Evolutionary conservation across 768 basidiomycete species (phyloP).

Genomic region (Mycena crocata): DNA sequence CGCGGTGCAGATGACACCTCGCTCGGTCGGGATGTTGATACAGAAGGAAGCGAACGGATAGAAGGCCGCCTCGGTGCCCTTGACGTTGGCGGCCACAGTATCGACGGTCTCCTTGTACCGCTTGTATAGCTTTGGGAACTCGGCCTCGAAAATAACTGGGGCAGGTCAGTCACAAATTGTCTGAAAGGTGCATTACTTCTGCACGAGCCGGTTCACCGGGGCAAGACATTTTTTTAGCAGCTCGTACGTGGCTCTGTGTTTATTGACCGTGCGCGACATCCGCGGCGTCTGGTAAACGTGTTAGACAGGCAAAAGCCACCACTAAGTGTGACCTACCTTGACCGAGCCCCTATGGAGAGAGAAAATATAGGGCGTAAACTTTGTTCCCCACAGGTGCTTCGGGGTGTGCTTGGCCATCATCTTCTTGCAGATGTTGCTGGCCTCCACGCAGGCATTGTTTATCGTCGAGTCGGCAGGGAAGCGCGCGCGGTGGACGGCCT

Average conservation of each 20-base stretch:
- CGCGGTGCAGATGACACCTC: background rate
- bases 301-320: background rate
- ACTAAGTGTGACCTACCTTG: background rate
- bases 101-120: background rate
- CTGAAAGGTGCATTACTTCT: background rate
- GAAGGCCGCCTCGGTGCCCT: background rate
- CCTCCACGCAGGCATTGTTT: background rate
- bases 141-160: constrained; percentile 6
- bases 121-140: background rate
- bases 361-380: background rate
- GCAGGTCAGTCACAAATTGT: background rate
- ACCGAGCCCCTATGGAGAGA: background rate
- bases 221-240: background rate
- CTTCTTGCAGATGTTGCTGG: background rate
- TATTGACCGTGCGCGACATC: background rate
- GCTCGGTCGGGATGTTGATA: background rate
- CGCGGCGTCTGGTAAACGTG: background rate
- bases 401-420: background rate
- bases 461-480: background rate
- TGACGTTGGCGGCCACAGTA: background rate
- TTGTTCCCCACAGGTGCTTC: background rate
- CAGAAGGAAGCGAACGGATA: constrained; percentile 1
- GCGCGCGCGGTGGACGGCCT: background rate
- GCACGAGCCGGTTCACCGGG: background rate
- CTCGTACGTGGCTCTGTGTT: too few relatives aligned